These are phyloP conservation scores for Trichoderma erinaceum DNA, from an alignment of 495 filamentous ascomycete species.

Conservation along the genomic window DNA sequence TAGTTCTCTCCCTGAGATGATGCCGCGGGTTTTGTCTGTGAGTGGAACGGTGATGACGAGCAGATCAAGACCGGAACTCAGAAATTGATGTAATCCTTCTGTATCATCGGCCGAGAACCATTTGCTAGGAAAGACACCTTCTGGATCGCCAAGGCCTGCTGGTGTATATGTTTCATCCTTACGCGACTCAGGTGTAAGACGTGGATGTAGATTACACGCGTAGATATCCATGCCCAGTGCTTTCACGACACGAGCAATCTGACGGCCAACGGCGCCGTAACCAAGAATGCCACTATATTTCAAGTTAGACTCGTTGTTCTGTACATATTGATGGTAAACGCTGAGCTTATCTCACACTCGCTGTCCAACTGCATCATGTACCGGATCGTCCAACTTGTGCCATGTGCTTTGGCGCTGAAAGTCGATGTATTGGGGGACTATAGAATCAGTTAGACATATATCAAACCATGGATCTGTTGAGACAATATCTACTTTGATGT, in stretches of 20 bases:
- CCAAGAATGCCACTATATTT: constrained; percentile 63
- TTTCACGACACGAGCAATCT: constrained; percentile 62
- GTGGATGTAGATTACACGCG: constrained; percentile 71
- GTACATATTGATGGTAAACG: not conserved
- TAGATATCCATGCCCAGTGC: constrained; percentile 76
- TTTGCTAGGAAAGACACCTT: constrained; percentile 61
- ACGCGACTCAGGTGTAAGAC: constrained; percentile 49
- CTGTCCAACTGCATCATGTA: constrained; percentile 40
- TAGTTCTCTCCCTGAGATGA: not conserved
- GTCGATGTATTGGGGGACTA: constrained; percentile 48
- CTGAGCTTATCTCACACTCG: constrained; percentile 35
- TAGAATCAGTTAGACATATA: not conserved
- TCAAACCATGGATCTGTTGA: constrained; percentile 1
- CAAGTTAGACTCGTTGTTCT: not conserved
- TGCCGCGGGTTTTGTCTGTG: constrained; percentile 52
- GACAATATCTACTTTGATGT: constrained; percentile 30
- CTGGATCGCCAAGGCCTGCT: constrained; percentile 68
- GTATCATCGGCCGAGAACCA: constrained; percentile 68
- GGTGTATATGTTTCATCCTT: constrained; percentile 64
- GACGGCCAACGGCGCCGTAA: constrained; percentile 78
- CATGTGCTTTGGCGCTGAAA: constrained; percentile 48
- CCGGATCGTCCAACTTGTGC: constrained; percentile 32
- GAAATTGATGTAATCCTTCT: constrained; percentile 56
- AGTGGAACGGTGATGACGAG: constrained; percentile 70
- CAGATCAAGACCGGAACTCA: constrained; percentile 64